These are phyloP conservation scores for Cardamine chenopodiifolia DNA, from an alignment of 345 rosid genomes.

Conservation along the genomic window DNA sequence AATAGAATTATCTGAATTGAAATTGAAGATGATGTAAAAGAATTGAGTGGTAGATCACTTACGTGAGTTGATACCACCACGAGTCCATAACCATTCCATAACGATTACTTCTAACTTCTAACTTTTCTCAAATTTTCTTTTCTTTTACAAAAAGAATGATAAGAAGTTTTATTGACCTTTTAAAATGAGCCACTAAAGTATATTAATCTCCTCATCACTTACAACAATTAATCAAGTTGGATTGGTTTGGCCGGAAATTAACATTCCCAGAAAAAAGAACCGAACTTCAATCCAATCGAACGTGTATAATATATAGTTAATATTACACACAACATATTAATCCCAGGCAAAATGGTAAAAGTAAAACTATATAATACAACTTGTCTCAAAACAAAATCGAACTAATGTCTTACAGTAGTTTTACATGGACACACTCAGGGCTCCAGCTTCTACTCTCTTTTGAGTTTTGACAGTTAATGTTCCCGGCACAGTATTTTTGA, in stretches of 20 bases:
- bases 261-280: neutral
- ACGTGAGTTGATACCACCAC: neutral
- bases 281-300: neutral
- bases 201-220: neutral
- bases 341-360: conserved; percentile 16
- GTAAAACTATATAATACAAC: conserved; percentile 23
- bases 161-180: no score
- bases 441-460: conserved; percentile 24
- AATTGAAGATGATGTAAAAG: neutral
- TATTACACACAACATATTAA: neutral
- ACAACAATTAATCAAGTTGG: neutral
- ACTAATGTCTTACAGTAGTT: conserved; percentile 29
- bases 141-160: no score
- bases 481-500: conserved; percentile 22
- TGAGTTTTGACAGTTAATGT: conserved; percentile 7
- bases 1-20: neutral
- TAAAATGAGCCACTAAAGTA: no score
- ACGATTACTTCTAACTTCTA: neutral
- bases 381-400: conserved; percentile 1
- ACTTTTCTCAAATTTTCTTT: neutral
- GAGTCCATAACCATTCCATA: neutral
- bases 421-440: conserved; percentile 19
- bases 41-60: neutral
- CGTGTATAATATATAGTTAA: neutral
- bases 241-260: neutral